Percentiles rank a stretch among this genome's conserved stretches.
Evolutionary conservation across 768 basidiomycete species (phyloP).

Genomic region (Rossbeevera mucosa): DNA sequence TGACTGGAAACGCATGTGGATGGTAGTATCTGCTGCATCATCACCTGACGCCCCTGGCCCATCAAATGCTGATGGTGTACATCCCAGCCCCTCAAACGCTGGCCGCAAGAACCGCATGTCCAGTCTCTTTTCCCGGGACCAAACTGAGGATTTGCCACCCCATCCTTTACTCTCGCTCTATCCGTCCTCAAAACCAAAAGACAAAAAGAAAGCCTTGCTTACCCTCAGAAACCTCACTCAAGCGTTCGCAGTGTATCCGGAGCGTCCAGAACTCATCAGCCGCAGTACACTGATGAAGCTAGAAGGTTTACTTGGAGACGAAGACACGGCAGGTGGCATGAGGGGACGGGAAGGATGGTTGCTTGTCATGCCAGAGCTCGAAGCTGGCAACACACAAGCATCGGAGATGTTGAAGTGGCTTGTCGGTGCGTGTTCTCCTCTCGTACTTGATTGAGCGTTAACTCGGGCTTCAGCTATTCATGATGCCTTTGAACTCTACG

Average conservation of each 20-base stretch:
- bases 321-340: slow-evolving; percentile 65
- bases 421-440: slow-evolving; percentile 52
- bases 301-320: slow-evolving; percentile 78
- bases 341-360: slow-evolving; percentile 77
- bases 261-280: slow-evolving; percentile 87
- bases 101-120: slow-evolving; percentile 51
- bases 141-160: slow-evolving; percentile 31
- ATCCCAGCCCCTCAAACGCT: slow-evolving; percentile 20
- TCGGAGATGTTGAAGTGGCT: slow-evolving; percentile 90
- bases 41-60: slow-evolving; percentile 23
- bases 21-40: slow-evolving; percentile 58
- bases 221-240: slow-evolving; percentile 70
- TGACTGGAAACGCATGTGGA: slow-evolving; percentile 93
- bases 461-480: slow-evolving; percentile 55
- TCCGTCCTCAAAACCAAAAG: slow-evolving; percentile 61
- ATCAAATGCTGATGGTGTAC: slow-evolving; percentile 26
- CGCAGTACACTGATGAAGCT: slow-evolving; percentile 89
- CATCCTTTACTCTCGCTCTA: slow-evolving; percentile 55
- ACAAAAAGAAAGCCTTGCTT: slow-evolving; percentile 67
- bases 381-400: slow-evolving; percentile 55
- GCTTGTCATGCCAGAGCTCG: slow-evolving; percentile 85
- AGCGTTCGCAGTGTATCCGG: slow-evolving; percentile 93
- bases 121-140: slow-evolving; percentile 57
- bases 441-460: neutral
- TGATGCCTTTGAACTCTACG: slow-evolving; percentile 85